These are phyloP conservation scores for Paramyrothecium roridum DNA, from an alignment of 2,329 filamentous ascomycete genomes.

Conservation along the genomic window DNA sequence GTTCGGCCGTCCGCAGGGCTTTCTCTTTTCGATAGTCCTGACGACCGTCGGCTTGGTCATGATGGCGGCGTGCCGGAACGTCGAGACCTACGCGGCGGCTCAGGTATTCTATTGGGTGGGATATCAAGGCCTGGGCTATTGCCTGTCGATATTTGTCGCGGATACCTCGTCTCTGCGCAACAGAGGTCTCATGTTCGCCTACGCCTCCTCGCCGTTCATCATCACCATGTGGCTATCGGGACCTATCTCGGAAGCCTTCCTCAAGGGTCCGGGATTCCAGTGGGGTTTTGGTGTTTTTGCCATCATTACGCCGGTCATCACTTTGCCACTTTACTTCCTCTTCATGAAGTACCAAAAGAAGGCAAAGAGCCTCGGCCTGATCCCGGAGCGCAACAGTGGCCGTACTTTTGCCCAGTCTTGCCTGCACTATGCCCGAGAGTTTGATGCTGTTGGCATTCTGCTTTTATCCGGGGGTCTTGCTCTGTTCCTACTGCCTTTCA, in stretches of 20 bases:
- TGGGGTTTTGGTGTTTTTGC: conserved; percentile 52
- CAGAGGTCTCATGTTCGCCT: conserved; percentile 26
- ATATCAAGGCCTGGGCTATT: conserved; percentile 22
- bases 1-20: conserved; percentile 33
- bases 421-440: background rate
- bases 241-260: conserved; percentile 18
- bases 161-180: conserved; percentile 26
- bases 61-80: conserved; percentile 53
- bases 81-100: conserved; percentile 39
- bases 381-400: conserved; percentile 14
- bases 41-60: conserved; percentile 45
- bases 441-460: conserved; percentile 44
- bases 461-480: conserved; percentile 53
- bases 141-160: conserved; percentile 25
- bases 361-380: conserved; percentile 13
- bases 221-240: conserved; percentile 29
- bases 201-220: conserved; percentile 30
- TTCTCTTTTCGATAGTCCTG: conserved; percentile 24
- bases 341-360: conserved; percentile 16
- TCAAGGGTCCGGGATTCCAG: conserved; percentile 20
- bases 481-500: conserved; percentile 50
- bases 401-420: conserved; percentile 29
- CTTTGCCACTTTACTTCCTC: conserved; percentile 16
- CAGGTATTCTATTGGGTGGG: conserved; percentile 60
- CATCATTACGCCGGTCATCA: conserved; percentile 50